Evolutionary conservation across 2,329 filamentous ascomycete species (phyloP).

Genomic region (Cladophialophora yegresii): DNA sequence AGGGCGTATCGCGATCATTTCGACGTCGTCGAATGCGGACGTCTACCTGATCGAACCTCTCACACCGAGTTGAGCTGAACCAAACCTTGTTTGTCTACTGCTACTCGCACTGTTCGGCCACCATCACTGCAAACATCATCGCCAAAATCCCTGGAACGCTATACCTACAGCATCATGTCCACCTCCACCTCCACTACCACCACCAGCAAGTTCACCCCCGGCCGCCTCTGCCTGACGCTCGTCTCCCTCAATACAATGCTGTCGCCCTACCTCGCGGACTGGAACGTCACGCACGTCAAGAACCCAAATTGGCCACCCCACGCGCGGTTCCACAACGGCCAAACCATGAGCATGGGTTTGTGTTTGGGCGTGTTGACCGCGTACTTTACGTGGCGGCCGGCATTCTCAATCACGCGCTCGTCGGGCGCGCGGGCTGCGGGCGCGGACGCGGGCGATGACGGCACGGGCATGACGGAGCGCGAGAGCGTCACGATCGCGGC

Average conservation of each 20-base stretch:
- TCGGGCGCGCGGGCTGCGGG: background rate
- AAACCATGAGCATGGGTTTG: constrained; percentile 50
- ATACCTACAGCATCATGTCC: background rate
- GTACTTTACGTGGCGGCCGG: constrained; percentile 24
- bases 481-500: constrained; percentile 40
- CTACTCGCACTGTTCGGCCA: too few relatives aligned
- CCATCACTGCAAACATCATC: background rate
- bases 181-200: background rate
- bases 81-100: too few relatives aligned
- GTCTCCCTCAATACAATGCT: constrained; percentile 26
- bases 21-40: too few relatives aligned
- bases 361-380: constrained; percentile 20
- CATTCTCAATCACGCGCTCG: background rate
- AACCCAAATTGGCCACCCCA: constrained; percentile 55
- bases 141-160: background rate
- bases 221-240: constrained; percentile 27
- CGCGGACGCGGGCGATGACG: background rate
- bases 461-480: constrained; percentile 8
- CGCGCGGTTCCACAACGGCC: constrained; percentile 56
- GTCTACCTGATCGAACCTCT: too few relatives aligned
- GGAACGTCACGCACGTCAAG: constrained; percentile 50
- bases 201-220: background rate
- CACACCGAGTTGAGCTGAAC: too few relatives aligned
- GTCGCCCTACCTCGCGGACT: constrained; percentile 41
- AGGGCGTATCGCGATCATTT: too few relatives aligned